phyloP scores from a whole-genome alignment of 2,329 filamentous ascomycete species.

The Phoma herbarum region DNA sequence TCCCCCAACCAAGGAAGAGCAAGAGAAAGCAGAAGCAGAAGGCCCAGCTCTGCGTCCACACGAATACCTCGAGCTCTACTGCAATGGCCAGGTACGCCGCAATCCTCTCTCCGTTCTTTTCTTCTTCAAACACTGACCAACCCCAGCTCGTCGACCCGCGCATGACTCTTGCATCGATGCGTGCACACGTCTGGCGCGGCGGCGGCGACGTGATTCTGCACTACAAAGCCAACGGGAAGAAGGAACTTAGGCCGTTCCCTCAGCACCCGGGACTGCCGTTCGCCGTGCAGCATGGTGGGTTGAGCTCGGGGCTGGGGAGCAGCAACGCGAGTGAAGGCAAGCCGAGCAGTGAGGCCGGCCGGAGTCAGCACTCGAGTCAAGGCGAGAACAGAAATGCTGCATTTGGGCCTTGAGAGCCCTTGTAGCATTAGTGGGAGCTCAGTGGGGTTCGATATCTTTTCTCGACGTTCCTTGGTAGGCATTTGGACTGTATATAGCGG shows the following conservation, averaged over 20 bases:
- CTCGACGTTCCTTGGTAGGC: constrained; percentile 8
- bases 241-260: constrained; percentile 59
- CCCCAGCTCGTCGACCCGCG: constrained; percentile 72
- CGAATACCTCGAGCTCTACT: constrained; percentile 94
- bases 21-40: constrained; percentile 50
- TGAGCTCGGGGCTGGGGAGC: constrained; percentile 25
- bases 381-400: constrained; percentile 24
- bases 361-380: constrained; percentile 35
- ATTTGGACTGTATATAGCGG: constrained; percentile 13
- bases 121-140: neutral
- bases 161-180: constrained; percentile 93
- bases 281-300: constrained; percentile 19
- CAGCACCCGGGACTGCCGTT: constrained; percentile 27
- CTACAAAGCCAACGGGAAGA: constrained; percentile 92
- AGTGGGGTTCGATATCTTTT: neutral
- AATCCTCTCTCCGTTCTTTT: constrained; percentile 18
- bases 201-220: constrained; percentile 90
- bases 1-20: constrained; percentile 65
- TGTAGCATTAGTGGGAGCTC: neutral
- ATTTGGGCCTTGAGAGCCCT: constrained; percentile 28
- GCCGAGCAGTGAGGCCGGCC: constrained; percentile 42
- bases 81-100: constrained; percentile 80
- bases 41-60: constrained; percentile 71
- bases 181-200: constrained; percentile 92
- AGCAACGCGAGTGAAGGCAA: constrained; percentile 45